phyloP scores from a whole-genome alignment of 106 monocot genomes.

The Dendrobium nobile region DNA sequence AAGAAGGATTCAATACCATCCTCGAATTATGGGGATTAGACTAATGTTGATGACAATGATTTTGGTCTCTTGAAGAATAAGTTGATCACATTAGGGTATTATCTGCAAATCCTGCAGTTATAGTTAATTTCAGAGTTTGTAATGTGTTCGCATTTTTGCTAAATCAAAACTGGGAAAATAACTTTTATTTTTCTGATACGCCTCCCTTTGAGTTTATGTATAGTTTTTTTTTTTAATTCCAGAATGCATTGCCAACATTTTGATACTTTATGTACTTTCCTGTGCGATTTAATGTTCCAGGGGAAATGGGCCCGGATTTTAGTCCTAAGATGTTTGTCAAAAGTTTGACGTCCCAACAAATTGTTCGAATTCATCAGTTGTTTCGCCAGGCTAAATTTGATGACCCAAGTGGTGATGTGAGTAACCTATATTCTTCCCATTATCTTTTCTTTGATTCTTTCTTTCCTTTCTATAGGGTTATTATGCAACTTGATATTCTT shows the following conservation, averaged over 20 bases:
- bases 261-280: not conserved
- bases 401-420: slow-evolving; percentile 96
- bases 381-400: slow-evolving; percentile 99
- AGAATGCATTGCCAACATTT: not conserved
- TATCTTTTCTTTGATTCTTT: not conserved
- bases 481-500: not conserved
- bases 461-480: not conserved
- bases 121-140: not conserved
- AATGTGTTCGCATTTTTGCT: not conserved
- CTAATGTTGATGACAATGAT: not conserved
- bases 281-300: slow-evolving; percentile 26
- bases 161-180: not conserved
- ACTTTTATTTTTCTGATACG: not conserved
- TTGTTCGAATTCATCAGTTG: slow-evolving; percentile 92
- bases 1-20: not conserved
- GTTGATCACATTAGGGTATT: not conserved
- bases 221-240: not conserved
- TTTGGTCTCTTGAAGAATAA: not conserved
- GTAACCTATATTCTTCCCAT: not conserved
- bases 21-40: not conserved
- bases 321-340: slow-evolving; percentile 76
- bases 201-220: not conserved
- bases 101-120: not conserved
- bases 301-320: slow-evolving; percentile 97
- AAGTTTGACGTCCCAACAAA: slow-evolving; percentile 81